Percentiles rank a stretch among this genome's conserved stretches.
Evolutionary conservation across 2,329 filamentous ascomycete genomes (phyloP).

Genomic region (Botrytis fragariae): DNA sequence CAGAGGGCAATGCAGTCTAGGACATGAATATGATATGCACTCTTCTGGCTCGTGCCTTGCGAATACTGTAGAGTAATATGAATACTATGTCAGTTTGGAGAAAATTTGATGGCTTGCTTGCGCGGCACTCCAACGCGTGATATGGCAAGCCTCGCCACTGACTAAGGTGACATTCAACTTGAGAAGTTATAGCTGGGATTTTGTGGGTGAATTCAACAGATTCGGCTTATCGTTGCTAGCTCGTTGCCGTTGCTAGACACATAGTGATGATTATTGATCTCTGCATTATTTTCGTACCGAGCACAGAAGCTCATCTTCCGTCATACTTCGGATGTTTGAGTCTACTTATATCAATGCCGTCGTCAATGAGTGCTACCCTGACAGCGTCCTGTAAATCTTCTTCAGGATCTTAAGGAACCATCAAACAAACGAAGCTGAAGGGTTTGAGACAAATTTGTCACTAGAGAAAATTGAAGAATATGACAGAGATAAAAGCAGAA

Average conservation of each 20-base stretch:
- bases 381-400: not conserved
- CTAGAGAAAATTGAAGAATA: not conserved
- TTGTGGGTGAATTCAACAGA: not conserved
- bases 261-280: not conserved
- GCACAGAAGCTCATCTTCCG: not conserved
- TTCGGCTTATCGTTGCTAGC: not conserved
- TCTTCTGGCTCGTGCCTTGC: not conserved
- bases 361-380: not conserved
- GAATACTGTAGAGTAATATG: not conserved
- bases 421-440: not conserved
- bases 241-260: not conserved
- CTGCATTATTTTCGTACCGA: not conserved
- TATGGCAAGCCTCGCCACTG: not conserved
- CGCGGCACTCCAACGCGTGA: too few species aligned
- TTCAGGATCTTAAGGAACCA: not conserved
- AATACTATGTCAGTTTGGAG: not conserved
- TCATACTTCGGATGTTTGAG: not conserved
- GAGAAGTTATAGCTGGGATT: not conserved
- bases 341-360: not conserved
- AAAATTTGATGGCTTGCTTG: not conserved
- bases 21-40: not conserved
- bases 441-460: not conserved
- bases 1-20: not conserved
- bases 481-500: not conserved
- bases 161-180: not conserved